phyloP scores from a whole-genome alignment of 2,329 filamentous ascomycete genomes.

The Aspergillus vadensis region DNA sequence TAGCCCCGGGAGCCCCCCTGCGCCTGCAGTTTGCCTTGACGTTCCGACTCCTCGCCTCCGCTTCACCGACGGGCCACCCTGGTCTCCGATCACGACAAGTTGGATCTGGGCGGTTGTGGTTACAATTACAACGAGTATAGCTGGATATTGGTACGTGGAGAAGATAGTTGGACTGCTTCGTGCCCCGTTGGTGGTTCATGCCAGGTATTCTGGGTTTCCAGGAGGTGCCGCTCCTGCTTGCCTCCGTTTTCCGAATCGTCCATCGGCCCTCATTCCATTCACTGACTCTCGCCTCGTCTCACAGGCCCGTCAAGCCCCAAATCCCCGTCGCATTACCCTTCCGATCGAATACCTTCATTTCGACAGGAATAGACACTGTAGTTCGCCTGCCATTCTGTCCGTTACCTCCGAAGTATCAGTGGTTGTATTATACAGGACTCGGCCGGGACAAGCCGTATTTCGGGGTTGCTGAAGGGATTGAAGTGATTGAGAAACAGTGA shows the following conservation, averaged over 20 bases:
- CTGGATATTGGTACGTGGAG: slow-evolving; percentile 8
- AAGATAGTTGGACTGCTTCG: background rate
- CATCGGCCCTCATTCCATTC: slow-evolving; percentile 8
- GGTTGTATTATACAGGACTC: background rate
- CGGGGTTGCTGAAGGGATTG: background rate
- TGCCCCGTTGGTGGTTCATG: slow-evolving; percentile 6
- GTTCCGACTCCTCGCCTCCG: slow-evolving; percentile 22
- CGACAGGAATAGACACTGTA: background rate
- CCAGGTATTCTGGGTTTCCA: slow-evolving; percentile 8
- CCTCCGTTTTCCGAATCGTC: slow-evolving; percentile 12
- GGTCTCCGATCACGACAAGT: slow-evolving; percentile 10
- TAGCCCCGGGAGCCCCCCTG: slow-evolving; percentile 20
- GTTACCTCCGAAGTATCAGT: background rate
- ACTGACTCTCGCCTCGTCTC: slow-evolving; percentile 8
- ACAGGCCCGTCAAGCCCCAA: background rate
- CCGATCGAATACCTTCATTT: background rate
- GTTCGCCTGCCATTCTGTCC: background rate
- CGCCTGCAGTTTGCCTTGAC: slow-evolving; percentile 21
- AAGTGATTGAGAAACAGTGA: background rate
- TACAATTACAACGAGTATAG: background rate
- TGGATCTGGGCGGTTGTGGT: background rate
- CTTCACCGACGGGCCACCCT: slow-evolving; percentile 21
- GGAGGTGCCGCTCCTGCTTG: slow-evolving; percentile 14
- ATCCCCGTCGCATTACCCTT: background rate
- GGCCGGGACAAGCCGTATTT: background rate